Conservation (phyloP, 371 early-diverging fungal genomes). For the Apophysomyces elegans region DNA sequence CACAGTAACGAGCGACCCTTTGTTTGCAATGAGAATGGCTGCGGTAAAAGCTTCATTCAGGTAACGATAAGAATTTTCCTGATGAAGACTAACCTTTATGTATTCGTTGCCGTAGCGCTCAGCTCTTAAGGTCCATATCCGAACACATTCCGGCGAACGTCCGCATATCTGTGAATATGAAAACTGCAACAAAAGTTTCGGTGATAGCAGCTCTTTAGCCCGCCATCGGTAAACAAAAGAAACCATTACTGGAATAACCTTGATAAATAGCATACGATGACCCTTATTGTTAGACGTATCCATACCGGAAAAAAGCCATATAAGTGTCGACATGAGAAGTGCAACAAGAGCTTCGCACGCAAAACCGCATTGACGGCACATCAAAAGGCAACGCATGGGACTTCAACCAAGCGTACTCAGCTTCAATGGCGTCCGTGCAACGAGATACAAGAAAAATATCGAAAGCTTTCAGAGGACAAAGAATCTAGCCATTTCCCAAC, state of each 20-base stretch:
- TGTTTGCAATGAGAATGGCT: conserved; percentile 64
- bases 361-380: conserved; percentile 67
- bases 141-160: conserved; percentile 82
- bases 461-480: not conserved
- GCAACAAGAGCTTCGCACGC: conserved; percentile 61
- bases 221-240: conserved; percentile 40
- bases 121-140: conserved; percentile 76
- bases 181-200: conserved; percentile 64
- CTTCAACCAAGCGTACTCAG: conserved; percentile 21
- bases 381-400: conserved; percentile 31
- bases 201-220: conserved; percentile 64
- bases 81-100: conserved; percentile 11
- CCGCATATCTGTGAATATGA: conserved; percentile 74
- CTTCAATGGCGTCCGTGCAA: conserved; percentile 41
- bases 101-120: conserved; percentile 56
- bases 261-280: not conserved
- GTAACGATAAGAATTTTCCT: conserved; percentile 16
- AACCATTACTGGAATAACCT: not conserved
- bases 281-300: conserved; percentile 38
- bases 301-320: conserved; percentile 72
- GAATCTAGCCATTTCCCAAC: not conserved
- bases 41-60: conserved; percentile 82
- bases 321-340: conserved; percentile 57
- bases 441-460: conserved; percentile 21
- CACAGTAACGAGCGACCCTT: conserved; percentile 80